Percentiles rank a stretch among this genome's conserved stretches.
Evolutionary conservation across 768 basidiomycete species (phyloP).

Genomic region (Hygrophorus pudorinus): DNA sequence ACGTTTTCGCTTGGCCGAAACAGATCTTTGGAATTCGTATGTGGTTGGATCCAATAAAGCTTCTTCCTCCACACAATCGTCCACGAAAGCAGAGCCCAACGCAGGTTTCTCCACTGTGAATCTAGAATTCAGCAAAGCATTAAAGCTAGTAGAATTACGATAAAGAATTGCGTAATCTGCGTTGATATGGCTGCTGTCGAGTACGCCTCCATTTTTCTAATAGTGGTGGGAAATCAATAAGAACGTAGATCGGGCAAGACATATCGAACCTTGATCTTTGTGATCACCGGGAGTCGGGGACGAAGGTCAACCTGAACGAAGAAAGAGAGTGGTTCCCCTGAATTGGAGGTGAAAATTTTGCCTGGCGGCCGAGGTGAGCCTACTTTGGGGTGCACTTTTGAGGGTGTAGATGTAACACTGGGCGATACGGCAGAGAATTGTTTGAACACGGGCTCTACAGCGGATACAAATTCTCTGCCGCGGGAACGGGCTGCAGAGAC

Average conservation of each 20-base stretch:
- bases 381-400: background rate
- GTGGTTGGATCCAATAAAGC: slow-evolving; percentile 32
- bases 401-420: background rate
- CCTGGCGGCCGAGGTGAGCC: slow-evolving; percentile 11
- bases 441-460: background rate
- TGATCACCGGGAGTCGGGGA: slow-evolving; percentile 39
- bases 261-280: slow-evolving; percentile 47
- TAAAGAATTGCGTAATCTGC: slow-evolving; percentile 58
- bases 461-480: background rate
- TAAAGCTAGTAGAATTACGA: slow-evolving; percentile 35
- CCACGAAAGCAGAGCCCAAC: slow-evolving; percentile 42
- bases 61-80: slow-evolving; percentile 37
- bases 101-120: slow-evolving; percentile 30
- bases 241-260: background rate
- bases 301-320: slow-evolving; percentile 62
- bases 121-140: slow-evolving; percentile 30
- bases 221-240: slow-evolving; percentile 3
- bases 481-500: background rate
- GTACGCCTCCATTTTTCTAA: slow-evolving; percentile 59
- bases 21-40: slow-evolving; percentile 31
- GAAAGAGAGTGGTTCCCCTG: slow-evolving; percentile 40
- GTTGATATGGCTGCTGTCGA: slow-evolving; percentile 38
- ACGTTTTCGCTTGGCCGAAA: slow-evolving; percentile 13
- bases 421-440: background rate
- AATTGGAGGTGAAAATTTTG: slow-evolving; percentile 33